These are phyloP conservation scores for Erigeron philadelphicus DNA, from an alignment of 140 eudicot species.

Conservation along the genomic window DNA sequence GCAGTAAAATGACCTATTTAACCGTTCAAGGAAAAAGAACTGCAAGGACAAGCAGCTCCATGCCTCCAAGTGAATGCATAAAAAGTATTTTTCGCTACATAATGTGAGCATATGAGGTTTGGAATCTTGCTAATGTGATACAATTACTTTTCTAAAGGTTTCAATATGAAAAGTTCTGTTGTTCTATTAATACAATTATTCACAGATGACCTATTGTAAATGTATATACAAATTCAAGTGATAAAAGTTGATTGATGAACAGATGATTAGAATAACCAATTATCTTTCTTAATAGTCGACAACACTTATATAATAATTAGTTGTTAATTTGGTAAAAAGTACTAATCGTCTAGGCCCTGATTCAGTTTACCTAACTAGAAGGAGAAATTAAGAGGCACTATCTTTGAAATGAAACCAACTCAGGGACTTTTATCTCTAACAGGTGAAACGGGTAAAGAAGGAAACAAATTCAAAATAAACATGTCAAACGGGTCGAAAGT, in stretches of 20 bases:
- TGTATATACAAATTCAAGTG: not conserved
- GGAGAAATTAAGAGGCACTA: not conserved
- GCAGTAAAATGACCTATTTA: not conserved
- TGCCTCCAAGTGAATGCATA: not conserved
- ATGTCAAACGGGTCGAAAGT: no score
- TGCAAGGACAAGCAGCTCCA: not conserved
- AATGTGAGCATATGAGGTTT: not conserved
- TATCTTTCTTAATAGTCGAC: not conserved
- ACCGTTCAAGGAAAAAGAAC: not conserved
- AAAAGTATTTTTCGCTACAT: no score
- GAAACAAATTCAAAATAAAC: not conserved
- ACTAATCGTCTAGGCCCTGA: not conserved
- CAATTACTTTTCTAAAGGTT: constrained; percentile 1
- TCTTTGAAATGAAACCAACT: not conserved
- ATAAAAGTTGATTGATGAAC: not conserved
- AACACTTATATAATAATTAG: not conserved
- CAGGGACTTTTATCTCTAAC: not conserved
- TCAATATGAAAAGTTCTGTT: not conserved
- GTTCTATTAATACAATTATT: constrained; percentile 12
- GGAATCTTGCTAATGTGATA: not conserved
- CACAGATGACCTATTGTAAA: constrained; percentile 1
- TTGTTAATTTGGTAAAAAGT: not conserved
- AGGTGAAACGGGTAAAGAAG: not conserved
- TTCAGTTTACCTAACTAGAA: not conserved
- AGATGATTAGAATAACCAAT: not conserved